Percentiles rank a stretch among this genome's conserved stretches.
Evolutionary conservation across 2,329 filamentous ascomycete species (phyloP).

Genomic region (Apiospora saccharicola): DNA sequence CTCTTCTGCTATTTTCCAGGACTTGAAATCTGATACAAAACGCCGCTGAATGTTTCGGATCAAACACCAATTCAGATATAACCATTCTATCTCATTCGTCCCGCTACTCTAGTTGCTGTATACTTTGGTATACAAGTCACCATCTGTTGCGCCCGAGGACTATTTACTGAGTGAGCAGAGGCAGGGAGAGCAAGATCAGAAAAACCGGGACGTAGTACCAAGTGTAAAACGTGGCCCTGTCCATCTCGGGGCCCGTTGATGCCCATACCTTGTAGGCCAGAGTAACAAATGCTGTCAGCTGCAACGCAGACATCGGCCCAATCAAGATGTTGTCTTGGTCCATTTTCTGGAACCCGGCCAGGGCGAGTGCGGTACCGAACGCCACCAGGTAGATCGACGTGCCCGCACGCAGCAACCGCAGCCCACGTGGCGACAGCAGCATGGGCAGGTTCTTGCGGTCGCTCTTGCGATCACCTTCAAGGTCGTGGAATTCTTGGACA

Average conservation of each 20-base stretch:
- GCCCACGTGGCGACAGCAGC: not conserved
- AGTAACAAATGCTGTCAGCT: not conserved
- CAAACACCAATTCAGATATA: no score
- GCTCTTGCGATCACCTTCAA: constrained; percentile 5
- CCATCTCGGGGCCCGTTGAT: not conserved
- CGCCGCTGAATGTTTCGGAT: no score
- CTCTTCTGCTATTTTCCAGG: no score
- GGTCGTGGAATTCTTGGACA: constrained; percentile 3
- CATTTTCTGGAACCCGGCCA: not conserved
- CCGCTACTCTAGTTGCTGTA: no score
- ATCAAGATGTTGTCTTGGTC: not conserved
- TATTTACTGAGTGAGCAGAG: not conserved
- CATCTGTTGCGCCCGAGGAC: no score
- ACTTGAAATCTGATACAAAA: no score
- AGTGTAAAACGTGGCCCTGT: not conserved
- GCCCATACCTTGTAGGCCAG: not conserved
- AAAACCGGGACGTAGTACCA: not conserved
- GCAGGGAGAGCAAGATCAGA: not conserved
- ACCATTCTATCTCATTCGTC: no score
- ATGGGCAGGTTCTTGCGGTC: not conserved
- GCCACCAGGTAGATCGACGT: not conserved
- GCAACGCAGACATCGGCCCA: not conserved
- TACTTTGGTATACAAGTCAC: no score
- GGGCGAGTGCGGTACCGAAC: not conserved
- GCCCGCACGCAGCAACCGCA: not conserved